Evolutionary conservation across 2,329 filamentous ascomycete species (phyloP).

Genomic region (Fusarium xylarioides): DNA sequence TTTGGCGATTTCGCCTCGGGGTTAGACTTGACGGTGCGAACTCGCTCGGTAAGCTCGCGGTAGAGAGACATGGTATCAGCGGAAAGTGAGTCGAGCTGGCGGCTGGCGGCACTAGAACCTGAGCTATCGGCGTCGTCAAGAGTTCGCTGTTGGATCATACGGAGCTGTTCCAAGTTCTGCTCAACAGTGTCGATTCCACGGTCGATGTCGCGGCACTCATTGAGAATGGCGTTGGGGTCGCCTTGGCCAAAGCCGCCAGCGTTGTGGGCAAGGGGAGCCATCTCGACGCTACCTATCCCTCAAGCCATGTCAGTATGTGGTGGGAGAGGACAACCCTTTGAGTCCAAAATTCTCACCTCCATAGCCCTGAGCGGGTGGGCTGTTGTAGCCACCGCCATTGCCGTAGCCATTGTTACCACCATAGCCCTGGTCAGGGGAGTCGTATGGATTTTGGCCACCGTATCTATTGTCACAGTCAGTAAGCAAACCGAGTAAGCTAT

Average conservation of each 20-base stretch:
- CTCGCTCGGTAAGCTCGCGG: conserved; percentile 78
- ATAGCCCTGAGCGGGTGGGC: conserved; percentile 31
- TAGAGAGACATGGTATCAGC: conserved; percentile 86
- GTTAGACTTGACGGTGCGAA: conserved; percentile 84
- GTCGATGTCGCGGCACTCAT: conserved; percentile 85
- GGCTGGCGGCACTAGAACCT: conserved; percentile 70
- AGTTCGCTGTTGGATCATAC: conserved; percentile 74
- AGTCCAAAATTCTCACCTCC: conserved; percentile 37
- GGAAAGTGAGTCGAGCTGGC: conserved; percentile 76
- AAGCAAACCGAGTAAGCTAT: neutral
- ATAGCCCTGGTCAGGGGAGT: conserved; percentile 57
- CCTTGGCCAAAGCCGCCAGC: conserved; percentile 56
- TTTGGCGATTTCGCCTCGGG: conserved; percentile 76
- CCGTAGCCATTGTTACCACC: conserved; percentile 35
- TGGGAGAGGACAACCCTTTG: neutral
- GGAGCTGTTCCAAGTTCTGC: conserved; percentile 75
- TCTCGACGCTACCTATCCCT: conserved; percentile 68
- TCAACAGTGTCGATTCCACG: conserved; percentile 79
- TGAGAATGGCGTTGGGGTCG: conserved; percentile 81
- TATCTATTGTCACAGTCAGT: conserved; percentile 58
- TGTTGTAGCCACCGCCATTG: conserved; percentile 37
- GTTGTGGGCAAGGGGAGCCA: conserved; percentile 70
- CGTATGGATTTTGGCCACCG: conserved; percentile 67
- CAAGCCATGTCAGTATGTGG: conserved; percentile 39
- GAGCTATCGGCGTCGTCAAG: conserved; percentile 80